phyloP scores from a whole-genome alignment of 345 rosid genomes.

The Alliaria petiolata region DNA sequence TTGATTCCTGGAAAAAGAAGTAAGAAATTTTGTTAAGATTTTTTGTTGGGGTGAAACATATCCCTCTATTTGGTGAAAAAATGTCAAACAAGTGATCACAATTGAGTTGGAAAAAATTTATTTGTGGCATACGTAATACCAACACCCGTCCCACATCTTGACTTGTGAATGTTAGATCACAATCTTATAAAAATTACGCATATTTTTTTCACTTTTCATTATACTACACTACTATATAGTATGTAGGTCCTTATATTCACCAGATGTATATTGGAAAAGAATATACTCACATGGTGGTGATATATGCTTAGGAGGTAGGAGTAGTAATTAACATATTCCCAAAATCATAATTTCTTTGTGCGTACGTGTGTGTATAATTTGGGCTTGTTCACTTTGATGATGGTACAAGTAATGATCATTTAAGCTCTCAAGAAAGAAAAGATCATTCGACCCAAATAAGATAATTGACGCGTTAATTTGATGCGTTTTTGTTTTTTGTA shows the following conservation, averaged over 20 bases:
- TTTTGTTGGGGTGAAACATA: neutral
- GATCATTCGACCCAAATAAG: too few relatives aligned
- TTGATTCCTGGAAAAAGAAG: neutral
- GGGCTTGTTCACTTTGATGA: neutral
- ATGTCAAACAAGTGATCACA: neutral
- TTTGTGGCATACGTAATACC: neutral
- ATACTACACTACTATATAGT: neutral
- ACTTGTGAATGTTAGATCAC: conserved; percentile 2
- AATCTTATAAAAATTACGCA: neutral
- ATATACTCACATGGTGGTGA: neutral
- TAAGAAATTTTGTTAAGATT: neutral
- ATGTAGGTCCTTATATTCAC: neutral
- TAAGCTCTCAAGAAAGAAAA: neutral
- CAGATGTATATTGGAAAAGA: neutral
- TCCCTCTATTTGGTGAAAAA: neutral
- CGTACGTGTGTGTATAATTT: neutral
- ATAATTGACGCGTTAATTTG: too few relatives aligned
- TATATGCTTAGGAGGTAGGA: neutral
- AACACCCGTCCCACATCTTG: neutral
- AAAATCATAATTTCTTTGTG: neutral
- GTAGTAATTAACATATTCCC: neutral
- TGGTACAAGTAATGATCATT: neutral
- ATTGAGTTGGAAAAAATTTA: too few relatives aligned
- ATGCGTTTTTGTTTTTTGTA: too few relatives aligned
- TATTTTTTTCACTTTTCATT: neutral